phyloP scores from a whole-genome alignment of 352 stramenopile genomes.

The Phytophthora pluvialis region DNA sequence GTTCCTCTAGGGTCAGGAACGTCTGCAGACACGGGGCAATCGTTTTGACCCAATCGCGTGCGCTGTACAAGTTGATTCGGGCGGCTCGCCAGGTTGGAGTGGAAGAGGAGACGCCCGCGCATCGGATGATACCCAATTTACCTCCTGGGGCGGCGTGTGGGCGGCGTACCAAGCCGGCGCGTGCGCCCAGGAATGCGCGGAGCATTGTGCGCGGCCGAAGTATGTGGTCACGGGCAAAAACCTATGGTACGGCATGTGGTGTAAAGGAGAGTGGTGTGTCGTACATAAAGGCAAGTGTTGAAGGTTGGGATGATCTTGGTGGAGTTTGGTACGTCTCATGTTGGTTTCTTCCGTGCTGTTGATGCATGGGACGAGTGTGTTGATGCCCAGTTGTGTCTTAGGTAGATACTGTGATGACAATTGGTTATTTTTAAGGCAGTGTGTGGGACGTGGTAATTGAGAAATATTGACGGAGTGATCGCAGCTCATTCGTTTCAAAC shows the following conservation, averaged over 20 bases:
- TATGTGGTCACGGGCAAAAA: slow-evolving; percentile 14
- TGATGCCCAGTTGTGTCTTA: background rate
- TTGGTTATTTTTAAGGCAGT: slow-evolving; percentile 19
- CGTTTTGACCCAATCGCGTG: slow-evolving; percentile 28
- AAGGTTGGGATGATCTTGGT: background rate
- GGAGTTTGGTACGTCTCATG: background rate
- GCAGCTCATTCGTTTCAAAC: slow-evolving; percentile 29
- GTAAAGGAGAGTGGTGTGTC: slow-evolving; percentile 1
- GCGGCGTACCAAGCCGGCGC: slow-evolving; percentile 10
- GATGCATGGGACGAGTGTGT: background rate
- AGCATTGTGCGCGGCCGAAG: slow-evolving; percentile 21
- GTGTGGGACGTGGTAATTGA: slow-evolving; percentile 7
- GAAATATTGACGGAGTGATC: slow-evolving; percentile 20
- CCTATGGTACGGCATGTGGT: background rate
- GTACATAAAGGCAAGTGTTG: slow-evolving; percentile 17
- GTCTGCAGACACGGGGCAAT: slow-evolving; percentile 34
- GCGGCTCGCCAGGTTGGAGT: too few species aligned
- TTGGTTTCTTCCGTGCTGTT: slow-evolving; percentile 1
- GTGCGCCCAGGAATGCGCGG: slow-evolving; percentile 11
- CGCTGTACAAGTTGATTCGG: slow-evolving; percentile 23
- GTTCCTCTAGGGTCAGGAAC: slow-evolving; percentile 40
- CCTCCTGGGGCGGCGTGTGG: background rate
- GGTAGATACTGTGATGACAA: background rate
- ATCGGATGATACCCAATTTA: slow-evolving; percentile 1
- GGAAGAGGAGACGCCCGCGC: slow-evolving; percentile 7